phyloP scores from a whole-genome alignment of 1,284 basidiomycete genomes.

The Heterobasidion annosum region DNA sequence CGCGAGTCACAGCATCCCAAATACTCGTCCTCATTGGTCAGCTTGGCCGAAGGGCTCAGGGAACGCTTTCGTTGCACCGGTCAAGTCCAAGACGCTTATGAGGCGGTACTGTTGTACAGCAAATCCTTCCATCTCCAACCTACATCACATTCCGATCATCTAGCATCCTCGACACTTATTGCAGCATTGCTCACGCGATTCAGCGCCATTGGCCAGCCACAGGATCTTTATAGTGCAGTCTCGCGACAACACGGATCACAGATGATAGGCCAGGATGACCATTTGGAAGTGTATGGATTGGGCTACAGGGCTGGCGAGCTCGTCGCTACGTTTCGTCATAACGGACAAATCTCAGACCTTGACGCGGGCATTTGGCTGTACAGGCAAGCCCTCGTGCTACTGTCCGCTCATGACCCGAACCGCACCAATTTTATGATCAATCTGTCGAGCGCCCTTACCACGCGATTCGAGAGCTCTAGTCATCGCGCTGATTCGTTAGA shows the following conservation, averaged over 20 bases:
- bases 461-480: neutral
- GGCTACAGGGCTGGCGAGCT: neutral
- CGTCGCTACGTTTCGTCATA: neutral
- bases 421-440: neutral
- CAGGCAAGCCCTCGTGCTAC: neutral
- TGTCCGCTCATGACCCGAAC: neutral
- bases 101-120: neutral
- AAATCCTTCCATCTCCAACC: neutral
- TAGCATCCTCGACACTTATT: neutral
- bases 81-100: neutral
- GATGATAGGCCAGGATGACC: neutral
- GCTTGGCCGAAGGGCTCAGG: neutral
- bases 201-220: neutral
- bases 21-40: neutral
- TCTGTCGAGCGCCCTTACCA: neutral
- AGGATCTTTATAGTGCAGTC: neutral
- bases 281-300: neutral
- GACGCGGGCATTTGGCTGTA: neutral
- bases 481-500: neutral
- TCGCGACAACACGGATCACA: neutral
- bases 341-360: neutral
- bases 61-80: neutral
- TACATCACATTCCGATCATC: neutral
- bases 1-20: neutral
- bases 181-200: neutral